phyloP scores from a whole-genome alignment of 192 early-diverging fungal species.

The Thoreauomyces humboldtii region DNA sequence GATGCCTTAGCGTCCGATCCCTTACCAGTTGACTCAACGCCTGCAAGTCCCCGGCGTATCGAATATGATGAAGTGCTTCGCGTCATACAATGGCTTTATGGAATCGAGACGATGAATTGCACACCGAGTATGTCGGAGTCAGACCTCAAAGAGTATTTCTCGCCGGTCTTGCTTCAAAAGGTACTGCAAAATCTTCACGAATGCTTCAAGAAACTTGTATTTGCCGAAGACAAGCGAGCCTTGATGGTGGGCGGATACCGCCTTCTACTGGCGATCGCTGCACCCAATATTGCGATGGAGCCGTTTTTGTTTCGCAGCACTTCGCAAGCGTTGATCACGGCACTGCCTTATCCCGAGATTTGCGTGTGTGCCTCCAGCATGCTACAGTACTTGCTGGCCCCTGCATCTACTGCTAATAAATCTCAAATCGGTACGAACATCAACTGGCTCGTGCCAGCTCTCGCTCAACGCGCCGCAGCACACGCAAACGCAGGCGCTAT shows the following conservation, averaged over 20 bases:
- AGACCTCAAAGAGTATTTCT: background rate
- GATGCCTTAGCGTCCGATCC: too few relatives aligned
- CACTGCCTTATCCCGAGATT: background rate
- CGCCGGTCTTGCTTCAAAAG: background rate
- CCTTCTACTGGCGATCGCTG: slow-evolving; percentile 8
- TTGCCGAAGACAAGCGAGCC: slow-evolving; percentile 1
- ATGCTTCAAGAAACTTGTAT: background rate
- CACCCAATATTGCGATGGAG: background rate
- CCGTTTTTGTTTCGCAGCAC: slow-evolving; percentile 17
- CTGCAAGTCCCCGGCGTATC: too few relatives aligned
- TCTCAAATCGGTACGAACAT: background rate
- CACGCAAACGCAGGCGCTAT: background rate
- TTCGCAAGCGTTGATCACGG: background rate
- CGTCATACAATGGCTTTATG: too few relatives aligned
- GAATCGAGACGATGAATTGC: too few relatives aligned
- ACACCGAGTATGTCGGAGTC: too few relatives aligned
- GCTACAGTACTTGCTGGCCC: background rate
- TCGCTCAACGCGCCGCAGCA: background rate
- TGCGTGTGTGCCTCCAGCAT: background rate
- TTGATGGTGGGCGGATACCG: slow-evolving; percentile 16
- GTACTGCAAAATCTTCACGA: slow-evolving; percentile 11
- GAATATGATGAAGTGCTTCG: too few relatives aligned
- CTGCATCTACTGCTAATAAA: background rate
- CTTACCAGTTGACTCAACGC: too few relatives aligned
- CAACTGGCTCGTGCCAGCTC: background rate